Evolutionary conservation across 371 early-diverging fungal species (phyloP), one percentile per base, ranked within the genome.

Genomic region (Haplosporangium sp.): DNA sequence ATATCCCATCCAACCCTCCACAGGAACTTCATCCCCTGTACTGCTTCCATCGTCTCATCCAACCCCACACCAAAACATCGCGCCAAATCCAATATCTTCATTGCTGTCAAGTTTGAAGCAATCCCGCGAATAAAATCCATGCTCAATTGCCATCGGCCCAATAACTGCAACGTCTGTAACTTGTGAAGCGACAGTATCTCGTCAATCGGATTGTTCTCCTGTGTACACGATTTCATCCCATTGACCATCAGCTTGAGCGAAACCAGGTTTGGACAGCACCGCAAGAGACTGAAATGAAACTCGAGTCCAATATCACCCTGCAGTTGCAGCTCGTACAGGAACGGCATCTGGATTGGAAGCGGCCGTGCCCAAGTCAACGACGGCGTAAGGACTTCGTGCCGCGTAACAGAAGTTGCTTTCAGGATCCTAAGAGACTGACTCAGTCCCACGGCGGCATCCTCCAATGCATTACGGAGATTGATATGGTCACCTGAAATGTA

Each of bases 281-380:
- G 45, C 20, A 79, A 41, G 4, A 73, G 55, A n/a, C 46, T 40
- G 46, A 79, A 79, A 10, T 52, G 59, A 43, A 79, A 68, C 52
- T 73, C 80, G 18, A 73, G 73, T 1, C 62, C 69, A 59, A 79
- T 79, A 40, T 79, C 80, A 1, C 73, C 68, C 10, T 79, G 69
- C 11, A 79, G 59, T 21, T 73, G 80, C 0, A 79, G 68, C 20
- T 79, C 80, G 1, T 54, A 58, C 16, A 79, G 55, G 18, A 64
- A 69, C 10, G 80, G 80, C 56, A 79, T 55, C 14, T 55, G 36
- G 14, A 62, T 47, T 10, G 54, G 51, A 21, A 56, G 40, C 2
- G 70, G 67, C 4, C 55, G 51, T 0, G 62, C 73, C 73, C 73
- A 79, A n/a, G 65, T 66, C 38, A 79, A 29, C 7, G 73, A 58